Evolutionary conservation across 148 eudicot species (phyloP).

Genomic region (Simmondsia chinensis): DNA sequence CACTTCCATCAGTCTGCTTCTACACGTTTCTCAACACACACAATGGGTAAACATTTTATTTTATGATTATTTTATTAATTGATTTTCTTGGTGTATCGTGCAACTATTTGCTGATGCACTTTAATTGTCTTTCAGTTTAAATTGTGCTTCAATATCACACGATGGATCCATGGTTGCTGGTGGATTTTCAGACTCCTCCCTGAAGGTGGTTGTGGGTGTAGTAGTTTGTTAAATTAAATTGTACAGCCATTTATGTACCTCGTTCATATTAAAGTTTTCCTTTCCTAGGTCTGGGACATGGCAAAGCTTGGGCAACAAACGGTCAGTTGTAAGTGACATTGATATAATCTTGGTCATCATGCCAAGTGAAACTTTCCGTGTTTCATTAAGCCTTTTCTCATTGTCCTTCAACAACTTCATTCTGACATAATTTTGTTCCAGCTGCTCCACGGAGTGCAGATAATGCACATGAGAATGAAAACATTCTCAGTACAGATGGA

Average conservation of each 20-base stretch:
- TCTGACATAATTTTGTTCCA: slow-evolving; percentile 18
- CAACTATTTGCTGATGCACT: slow-evolving; percentile 5
- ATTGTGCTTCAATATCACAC: slow-evolving; percentile 86
- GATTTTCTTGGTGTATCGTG: not conserved
- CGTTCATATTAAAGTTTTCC: slow-evolving; percentile 2
- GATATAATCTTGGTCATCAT: no score
- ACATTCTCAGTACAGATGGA: slow-evolving; percentile 29
- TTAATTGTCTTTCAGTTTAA: slow-evolving; percentile 38
- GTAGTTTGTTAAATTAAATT: no score
- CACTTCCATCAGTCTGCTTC: slow-evolving; percentile 91
- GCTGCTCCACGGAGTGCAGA: slow-evolving; percentile 56
- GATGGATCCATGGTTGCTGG: slow-evolving; percentile 99
- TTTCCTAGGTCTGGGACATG: slow-evolving; percentile 88
- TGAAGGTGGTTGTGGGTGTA: no score
- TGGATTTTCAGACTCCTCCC: slow-evolving; percentile 94
- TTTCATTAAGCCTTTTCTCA: not conserved
- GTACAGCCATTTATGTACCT: not conserved
- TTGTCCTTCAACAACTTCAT: slow-evolving; percentile 1
- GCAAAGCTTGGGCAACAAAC: slow-evolving; percentile 78
- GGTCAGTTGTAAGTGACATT: slow-evolving; percentile 42
- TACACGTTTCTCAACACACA: slow-evolving; percentile 90
- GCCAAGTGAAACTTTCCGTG: not conserved
- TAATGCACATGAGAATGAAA: slow-evolving; percentile 46
- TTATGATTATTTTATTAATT: not conserved
- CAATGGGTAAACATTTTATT: slow-evolving; percentile 41